These are phyloP conservation scores for Bothriochloa decipiens DNA, from an alignment of 176 grass and related monocot species.

Conservation along the genomic window DNA sequence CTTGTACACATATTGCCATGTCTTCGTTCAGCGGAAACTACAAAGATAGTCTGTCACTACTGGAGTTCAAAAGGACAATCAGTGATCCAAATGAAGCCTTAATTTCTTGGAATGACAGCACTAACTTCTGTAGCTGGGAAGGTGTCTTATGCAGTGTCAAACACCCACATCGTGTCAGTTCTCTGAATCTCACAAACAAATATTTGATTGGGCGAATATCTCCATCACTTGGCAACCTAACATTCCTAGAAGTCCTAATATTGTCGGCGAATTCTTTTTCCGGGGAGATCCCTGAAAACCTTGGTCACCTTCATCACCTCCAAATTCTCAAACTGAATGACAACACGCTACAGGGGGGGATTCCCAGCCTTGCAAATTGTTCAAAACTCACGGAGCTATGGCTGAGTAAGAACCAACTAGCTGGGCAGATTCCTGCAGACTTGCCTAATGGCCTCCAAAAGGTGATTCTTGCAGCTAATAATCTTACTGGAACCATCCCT, in stretches of 20 bases:
- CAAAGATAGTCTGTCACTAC: slow-evolving; percentile 24
- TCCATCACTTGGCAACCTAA: neutral
- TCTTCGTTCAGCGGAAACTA: neutral
- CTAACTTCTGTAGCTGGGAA: slow-evolving; percentile 44
- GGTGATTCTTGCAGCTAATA: neutral
- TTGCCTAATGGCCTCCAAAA: neutral
- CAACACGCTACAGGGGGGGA: neutral
- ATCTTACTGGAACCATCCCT: slow-evolving; percentile 31
- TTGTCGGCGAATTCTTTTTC: neutral
- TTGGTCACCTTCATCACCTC: neutral
- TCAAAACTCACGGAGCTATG: neutral
- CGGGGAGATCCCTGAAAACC: neutral
- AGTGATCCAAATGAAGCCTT: slow-evolving; percentile 37
- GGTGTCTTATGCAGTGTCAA: slow-evolving; percentile 16
- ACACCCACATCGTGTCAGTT: neutral
- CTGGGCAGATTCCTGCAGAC: neutral
- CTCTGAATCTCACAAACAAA: neutral
- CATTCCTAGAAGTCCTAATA: neutral
- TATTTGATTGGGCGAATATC: neutral
- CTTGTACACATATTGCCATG: neutral
- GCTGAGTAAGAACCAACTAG: neutral
- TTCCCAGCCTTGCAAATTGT: neutral
- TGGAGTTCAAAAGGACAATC: slow-evolving; percentile 30
- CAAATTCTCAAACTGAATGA: neutral
- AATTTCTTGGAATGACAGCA: slow-evolving; percentile 53